Conservation (phyloP, 495 filamentous ascomycete genomes). For the Amphirosellinia nigrospora region DNA sequence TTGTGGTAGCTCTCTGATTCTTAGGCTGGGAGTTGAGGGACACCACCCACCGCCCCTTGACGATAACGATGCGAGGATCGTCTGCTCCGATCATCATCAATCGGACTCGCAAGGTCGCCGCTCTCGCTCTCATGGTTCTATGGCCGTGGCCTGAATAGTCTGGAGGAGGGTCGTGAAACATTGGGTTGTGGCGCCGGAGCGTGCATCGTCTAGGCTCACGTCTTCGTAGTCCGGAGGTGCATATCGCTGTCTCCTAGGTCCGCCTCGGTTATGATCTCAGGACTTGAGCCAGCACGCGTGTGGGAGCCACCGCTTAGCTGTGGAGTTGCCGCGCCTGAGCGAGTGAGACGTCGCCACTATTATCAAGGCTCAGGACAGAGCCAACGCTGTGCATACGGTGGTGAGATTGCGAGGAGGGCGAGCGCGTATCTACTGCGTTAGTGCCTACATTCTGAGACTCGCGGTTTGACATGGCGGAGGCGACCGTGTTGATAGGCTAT, state of each 20-base stretch:
- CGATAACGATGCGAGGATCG: slow-evolving; percentile 26
- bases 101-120: slow-evolving; percentile 32
- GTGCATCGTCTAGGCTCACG: slow-evolving; percentile 54
- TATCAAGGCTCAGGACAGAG: slow-evolving; percentile 57
- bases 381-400: slow-evolving; percentile 51
- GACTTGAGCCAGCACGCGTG: slow-evolving; percentile 42
- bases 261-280: slow-evolving; percentile 49
- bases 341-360: slow-evolving; percentile 42
- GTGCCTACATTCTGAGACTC: slow-evolving; percentile 20
- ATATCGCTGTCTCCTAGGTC: slow-evolving; percentile 56
- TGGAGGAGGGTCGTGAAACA: slow-evolving; percentile 56
- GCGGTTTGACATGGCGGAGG: slow-evolving; percentile 34
- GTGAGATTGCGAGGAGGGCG: slow-evolving; percentile 36
- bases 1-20: slow-evolving; percentile 50
- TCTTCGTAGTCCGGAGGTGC: slow-evolving; percentile 61
- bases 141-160: slow-evolving; percentile 51
- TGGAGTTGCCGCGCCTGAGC: slow-evolving; percentile 49
- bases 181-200: slow-evolving; percentile 43
- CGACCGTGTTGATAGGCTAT: slow-evolving; percentile 52
- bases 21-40: slow-evolving; percentile 51
- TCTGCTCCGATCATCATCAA: slow-evolving; percentile 14
- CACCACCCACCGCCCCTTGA: slow-evolving; percentile 44
- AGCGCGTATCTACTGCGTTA: slow-evolving; percentile 10
- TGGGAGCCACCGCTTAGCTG: slow-evolving; percentile 31
- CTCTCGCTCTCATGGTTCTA: slow-evolving; percentile 37